phyloP scores from a whole-genome alignment of 1,139 yeast species.

The Geotrichum macrosporum region DNA sequence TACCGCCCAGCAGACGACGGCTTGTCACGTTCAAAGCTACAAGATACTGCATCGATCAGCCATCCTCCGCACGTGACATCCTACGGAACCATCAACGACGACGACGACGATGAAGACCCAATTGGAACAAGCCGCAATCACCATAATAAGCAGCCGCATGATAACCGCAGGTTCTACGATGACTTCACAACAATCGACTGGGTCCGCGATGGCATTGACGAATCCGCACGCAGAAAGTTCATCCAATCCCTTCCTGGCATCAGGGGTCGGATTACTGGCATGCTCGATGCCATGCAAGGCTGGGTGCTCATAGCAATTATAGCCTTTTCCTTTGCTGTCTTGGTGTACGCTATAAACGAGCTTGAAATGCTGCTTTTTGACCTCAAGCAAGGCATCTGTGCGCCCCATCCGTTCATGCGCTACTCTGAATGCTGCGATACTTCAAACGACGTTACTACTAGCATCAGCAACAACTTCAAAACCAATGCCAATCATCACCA shows the following conservation, averaged over 20 bases:
- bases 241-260: constrained; percentile 39
- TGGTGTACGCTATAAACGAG: constrained; percentile 52
- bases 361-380: constrained; percentile 52
- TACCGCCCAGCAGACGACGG: too few relatives aligned
- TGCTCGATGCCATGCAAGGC: constrained; percentile 40
- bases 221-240: constrained; percentile 46
- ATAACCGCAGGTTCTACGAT: constrained; percentile 41
- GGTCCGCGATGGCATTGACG: constrained; percentile 51
- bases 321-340: constrained; percentile 48
- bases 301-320: constrained; percentile 52
- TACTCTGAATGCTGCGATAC: constrained; percentile 46
- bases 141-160: too few relatives aligned
- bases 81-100: too few relatives aligned
- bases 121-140: too few relatives aligned
- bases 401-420: constrained; percentile 45
- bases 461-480: too few relatives aligned
- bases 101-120: too few relatives aligned
- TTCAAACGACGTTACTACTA: too few relatives aligned
- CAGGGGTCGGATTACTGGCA: constrained; percentile 36
- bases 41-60: too few relatives aligned
- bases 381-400: constrained; percentile 53
- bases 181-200: constrained; percentile 70
- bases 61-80: too few relatives aligned
- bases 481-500: too few relatives aligned
- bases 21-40: too few relatives aligned